phyloP scores from a whole-genome alignment of 2,329 filamentous ascomycete genomes.

The Emmonsia crescens region DNA sequence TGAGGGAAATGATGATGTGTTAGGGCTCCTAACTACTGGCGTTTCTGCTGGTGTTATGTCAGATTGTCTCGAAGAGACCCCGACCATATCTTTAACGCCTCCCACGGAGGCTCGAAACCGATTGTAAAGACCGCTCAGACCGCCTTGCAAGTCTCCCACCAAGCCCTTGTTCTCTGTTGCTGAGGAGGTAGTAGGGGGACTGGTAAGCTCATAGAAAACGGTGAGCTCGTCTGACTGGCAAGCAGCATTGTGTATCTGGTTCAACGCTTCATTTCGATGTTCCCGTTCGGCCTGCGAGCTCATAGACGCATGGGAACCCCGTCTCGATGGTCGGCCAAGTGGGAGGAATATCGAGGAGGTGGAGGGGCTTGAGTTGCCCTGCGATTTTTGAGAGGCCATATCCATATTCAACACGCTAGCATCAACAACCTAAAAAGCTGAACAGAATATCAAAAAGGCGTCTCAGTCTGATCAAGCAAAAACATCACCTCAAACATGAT shows the following conservation, averaged over 20 bases:
- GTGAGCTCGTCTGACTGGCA: slow-evolving; percentile 76
- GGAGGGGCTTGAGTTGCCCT: slow-evolving; percentile 34
- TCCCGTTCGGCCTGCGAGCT: slow-evolving; percentile 55
- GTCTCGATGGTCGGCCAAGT: slow-evolving; percentile 29
- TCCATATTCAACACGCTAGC: background rate
- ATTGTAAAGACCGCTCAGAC: slow-evolving; percentile 79
- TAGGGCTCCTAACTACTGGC: slow-evolving; percentile 18
- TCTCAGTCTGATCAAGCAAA: background rate
- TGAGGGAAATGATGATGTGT: slow-evolving; percentile 18
- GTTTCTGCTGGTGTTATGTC: slow-evolving; percentile 21
- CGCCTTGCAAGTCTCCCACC: slow-evolving; percentile 67
- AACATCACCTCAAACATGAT: background rate
- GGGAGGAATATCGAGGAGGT: slow-evolving; percentile 36
- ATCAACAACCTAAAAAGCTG: background rate
- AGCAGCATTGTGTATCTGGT: slow-evolving; percentile 82
- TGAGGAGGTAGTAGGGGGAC: slow-evolving; percentile 47
- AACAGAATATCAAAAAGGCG: background rate
- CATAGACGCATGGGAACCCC: slow-evolving; percentile 41
- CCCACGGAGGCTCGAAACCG: slow-evolving; percentile 75
- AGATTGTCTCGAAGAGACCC: slow-evolving; percentile 23
- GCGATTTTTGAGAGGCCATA: slow-evolving; percentile 29
- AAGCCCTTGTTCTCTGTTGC: slow-evolving; percentile 58
- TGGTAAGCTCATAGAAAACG: slow-evolving; percentile 84
- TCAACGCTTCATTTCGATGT: slow-evolving; percentile 63
- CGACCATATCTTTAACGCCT: slow-evolving; percentile 47